Conservation (phyloP, 2,329 filamentous ascomycete species). For the Aspergillus texensis region DNA sequence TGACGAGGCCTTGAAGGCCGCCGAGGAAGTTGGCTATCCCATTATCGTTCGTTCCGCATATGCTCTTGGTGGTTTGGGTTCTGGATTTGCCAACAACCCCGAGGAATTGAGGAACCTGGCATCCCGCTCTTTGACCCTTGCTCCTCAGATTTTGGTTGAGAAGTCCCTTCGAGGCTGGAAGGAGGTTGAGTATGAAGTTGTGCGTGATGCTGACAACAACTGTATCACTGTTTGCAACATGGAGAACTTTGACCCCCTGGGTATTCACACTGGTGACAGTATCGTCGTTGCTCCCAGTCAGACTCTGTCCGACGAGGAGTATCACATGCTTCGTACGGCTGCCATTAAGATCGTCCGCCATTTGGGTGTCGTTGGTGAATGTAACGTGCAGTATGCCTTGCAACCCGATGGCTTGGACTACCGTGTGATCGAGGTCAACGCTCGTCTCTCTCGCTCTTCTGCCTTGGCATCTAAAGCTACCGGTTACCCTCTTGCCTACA, state of each 20-base stretch:
- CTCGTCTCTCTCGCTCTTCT: constrained; percentile 94
- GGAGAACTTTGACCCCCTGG: constrained; percentile 98
- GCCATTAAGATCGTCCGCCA: constrained; percentile 98
- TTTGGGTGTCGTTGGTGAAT: constrained; percentile 95
- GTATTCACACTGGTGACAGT: constrained; percentile 97
- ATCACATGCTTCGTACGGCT: constrained; percentile 97
- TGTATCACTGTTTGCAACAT: constrained; percentile 99
- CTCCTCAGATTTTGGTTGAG: constrained; percentile 95
- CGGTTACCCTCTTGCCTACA: constrained; percentile 95
- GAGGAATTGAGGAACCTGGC: constrained; percentile 94
- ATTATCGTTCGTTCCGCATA: constrained; percentile 98
- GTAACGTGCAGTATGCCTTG: constrained; percentile 96
- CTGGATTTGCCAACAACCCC: constrained; percentile 90
- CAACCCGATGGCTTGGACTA: constrained; percentile 97
- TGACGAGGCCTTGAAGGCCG: constrained; percentile 88
- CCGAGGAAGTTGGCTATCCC: constrained; percentile 85
- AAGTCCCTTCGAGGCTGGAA: constrained; percentile 99
- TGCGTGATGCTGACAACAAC: constrained; percentile 96
- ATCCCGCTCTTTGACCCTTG: constrained; percentile 86
- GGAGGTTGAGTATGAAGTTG: constrained; percentile 97
- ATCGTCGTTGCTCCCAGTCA: constrained; percentile 97
- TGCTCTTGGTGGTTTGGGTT: constrained; percentile 92
- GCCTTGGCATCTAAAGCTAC: constrained; percentile 97
- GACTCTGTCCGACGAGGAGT: constrained; percentile 96
- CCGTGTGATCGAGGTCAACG: constrained; percentile 98